These are phyloP conservation scores for Saprolegnia parasitica DNA, from an alignment of 352 stramenopile genomes.

Conservation along the genomic window DNA sequence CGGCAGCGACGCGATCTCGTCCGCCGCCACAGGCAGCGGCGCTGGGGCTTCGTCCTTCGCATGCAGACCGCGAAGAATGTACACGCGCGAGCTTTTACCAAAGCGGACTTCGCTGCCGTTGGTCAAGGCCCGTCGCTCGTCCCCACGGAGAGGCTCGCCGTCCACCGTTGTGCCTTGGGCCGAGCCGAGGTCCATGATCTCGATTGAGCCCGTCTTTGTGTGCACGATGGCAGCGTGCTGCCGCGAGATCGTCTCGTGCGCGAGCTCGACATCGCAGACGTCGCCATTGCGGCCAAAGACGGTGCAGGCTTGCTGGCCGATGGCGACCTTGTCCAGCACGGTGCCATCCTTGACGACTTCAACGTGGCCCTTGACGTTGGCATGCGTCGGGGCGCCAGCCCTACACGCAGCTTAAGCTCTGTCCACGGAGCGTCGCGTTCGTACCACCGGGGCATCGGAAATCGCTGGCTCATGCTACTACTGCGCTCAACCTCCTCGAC, in stretches of 20 bases:
- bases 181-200: slow-evolving; percentile 69
- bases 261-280: slow-evolving; percentile 62
- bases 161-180: slow-evolving; percentile 85
- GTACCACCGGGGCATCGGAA: slow-evolving; percentile 27
- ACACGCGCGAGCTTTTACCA: slow-evolving; percentile 17
- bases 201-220: slow-evolving; percentile 46
- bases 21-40: background rate
- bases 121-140: slow-evolving; percentile 41
- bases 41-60: background rate
- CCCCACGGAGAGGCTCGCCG: slow-evolving; percentile 48
- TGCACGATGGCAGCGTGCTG: slow-evolving; percentile 76
- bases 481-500: background rate
- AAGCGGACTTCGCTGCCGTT: slow-evolving; percentile 26
- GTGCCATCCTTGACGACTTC: slow-evolving; percentile 49
- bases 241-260: slow-evolving; percentile 77
- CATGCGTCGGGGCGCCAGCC: slow-evolving; percentile 42
- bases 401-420: slow-evolving; percentile 31
- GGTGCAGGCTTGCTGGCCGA: slow-evolving; percentile 53
- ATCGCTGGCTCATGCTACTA: slow-evolving; percentile 11
- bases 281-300: slow-evolving; percentile 76
- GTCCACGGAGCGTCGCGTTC: too few relatives aligned
- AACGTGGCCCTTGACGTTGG: slow-evolving; percentile 45
- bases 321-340: slow-evolving; percentile 37
- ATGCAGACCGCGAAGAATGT: slow-evolving; percentile 27
- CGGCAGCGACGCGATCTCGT: slow-evolving; percentile 16